Evolutionary conservation across 1,284 basidiomycete genomes (phyloP), one percentile per base, ranked within the genome.

Genomic region (Irpex lacteus): DNA sequence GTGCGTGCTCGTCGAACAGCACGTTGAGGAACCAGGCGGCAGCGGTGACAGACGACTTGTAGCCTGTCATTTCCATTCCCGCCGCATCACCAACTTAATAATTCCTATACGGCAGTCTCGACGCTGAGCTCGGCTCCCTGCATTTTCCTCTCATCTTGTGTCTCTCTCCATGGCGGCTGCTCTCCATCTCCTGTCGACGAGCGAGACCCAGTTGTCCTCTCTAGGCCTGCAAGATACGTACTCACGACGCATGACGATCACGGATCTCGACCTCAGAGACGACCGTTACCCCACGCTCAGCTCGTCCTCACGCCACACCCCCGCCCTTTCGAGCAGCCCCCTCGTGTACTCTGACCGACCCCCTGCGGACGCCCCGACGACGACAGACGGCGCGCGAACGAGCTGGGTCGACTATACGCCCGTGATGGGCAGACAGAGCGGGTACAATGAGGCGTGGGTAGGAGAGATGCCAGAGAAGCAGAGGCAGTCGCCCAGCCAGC

Each of bases 211-310:
- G 65, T 76, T 38, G 76, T 74, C 62, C 15, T 50, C 26, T 9
- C 50, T 60, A 36, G 59, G 52, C 19, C 38, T 60, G 19, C 70
- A 77, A 63, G 76, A 74, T 62, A 69, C 77, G 70, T 84, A 87
- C 75, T 77, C 85, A 61, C 80, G 80, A 69, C 76, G 81, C 52
- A 79, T 90, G 60, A 80, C 85, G 67, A 72, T 80, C 66, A 77
- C 82, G 61, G 86, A 87, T 64, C 79, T 85, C 67, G 85, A 88
- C 74, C 81, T 85, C 73, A 80, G 81, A 70, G 86, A 87, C 76
- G 81, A 82, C 71, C 80, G 87, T 69, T 88, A 88, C 73, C 86
- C 87, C 15, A 72, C 82, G 52, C 70, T 85, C 19, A 60, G 66
- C n/a, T 64, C 69, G 52, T 66, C 70, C 34, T 63, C 62, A 26